phyloP scores from a whole-genome alignment of 2,329 filamentous ascomycete genomes.

The Talaromyces verruculosus region DNA sequence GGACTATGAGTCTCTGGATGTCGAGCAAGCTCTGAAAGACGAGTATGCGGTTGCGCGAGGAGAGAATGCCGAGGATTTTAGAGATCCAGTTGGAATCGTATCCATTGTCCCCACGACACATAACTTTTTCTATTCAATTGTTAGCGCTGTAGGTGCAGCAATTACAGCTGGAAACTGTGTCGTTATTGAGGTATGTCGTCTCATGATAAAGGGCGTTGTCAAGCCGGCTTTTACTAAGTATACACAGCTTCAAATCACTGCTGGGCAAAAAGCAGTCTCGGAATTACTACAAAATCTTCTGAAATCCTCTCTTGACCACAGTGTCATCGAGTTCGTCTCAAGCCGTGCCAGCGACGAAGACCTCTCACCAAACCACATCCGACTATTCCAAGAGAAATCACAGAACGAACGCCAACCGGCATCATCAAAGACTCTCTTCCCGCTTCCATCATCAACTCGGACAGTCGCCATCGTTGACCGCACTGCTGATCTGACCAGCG shows the following conservation, averaged over 20 bases:
- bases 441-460: conserved; percentile 31
- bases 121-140: conserved; percentile 50
- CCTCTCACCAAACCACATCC: conserved; percentile 31
- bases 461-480: conserved; percentile 62
- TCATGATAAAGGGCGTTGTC: background rate
- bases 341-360: conserved; percentile 38
- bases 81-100: conserved; percentile 30
- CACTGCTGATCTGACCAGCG: conserved; percentile 54
- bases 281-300: conserved; percentile 2
- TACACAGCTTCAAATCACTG: background rate
- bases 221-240: background rate
- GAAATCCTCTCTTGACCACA: conserved; percentile 26
- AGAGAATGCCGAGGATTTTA: background rate
- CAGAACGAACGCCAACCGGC: background rate
- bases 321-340: conserved; percentile 39
- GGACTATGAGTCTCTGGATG: conserved; percentile 16
- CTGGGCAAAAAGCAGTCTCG: conserved; percentile 11
- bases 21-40: conserved; percentile 1
- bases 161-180: conserved; percentile 55
- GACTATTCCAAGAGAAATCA: conserved; percentile 10
- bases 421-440: conserved; percentile 2
- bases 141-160: conserved; percentile 49
- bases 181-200: conserved; percentile 39
- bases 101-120: conserved; percentile 52
- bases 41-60: conserved; percentile 14